A percentile compares a stretch with the other conserved stretches of the same genome.
Evolutionary conservation across 169 alveolate genomes (phyloP).

Genomic region (Plasmodium blacklocki): DNA sequence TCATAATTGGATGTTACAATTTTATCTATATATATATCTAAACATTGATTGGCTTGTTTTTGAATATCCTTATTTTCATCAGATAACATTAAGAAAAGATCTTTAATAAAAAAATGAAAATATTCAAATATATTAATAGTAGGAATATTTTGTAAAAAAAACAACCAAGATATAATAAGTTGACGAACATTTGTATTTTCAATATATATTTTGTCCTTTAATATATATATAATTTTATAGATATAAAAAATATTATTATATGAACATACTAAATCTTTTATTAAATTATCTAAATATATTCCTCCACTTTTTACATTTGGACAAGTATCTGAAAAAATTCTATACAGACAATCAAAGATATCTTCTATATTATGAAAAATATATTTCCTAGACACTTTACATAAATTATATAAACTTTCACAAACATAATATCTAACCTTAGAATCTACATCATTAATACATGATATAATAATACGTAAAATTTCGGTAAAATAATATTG

Average conservation of each 20-base stretch:
- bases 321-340: slow-evolving; percentile 83
- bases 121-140: slow-evolving; percentile 65
- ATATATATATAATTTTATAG: slow-evolving; percentile 53
- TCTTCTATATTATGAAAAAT: slow-evolving; percentile 73
- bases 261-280: slow-evolving; percentile 81
- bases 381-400: slow-evolving; percentile 75
- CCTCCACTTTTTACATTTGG: slow-evolving; percentile 85
- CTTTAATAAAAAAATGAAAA: slow-evolving; percentile 63
- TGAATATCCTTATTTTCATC: slow-evolving; percentile 72
- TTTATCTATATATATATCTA: slow-evolving; percentile 63
- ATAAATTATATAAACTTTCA: slow-evolving; percentile 84
- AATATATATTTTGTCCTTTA: slow-evolving; percentile 57
- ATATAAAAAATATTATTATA: slow-evolving; percentile 73
- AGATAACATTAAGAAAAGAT: slow-evolving; percentile 56
- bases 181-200: slow-evolving; percentile 78
- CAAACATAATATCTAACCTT: slow-evolving; percentile 85
- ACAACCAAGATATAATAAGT: slow-evolving; percentile 63
- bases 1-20: slow-evolving; percentile 71
- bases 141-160: slow-evolving; percentile 63
- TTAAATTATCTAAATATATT: slow-evolving; percentile 79
- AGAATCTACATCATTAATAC: slow-evolving; percentile 80
- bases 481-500: slow-evolving; percentile 53
- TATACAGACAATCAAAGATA: slow-evolving; percentile 83
- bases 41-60: slow-evolving; percentile 73
- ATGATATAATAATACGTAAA: slow-evolving; percentile 43